phyloP scores from a whole-genome alignment of 2,329 filamentous ascomycete genomes.

The Paradendryphiella salina region DNA sequence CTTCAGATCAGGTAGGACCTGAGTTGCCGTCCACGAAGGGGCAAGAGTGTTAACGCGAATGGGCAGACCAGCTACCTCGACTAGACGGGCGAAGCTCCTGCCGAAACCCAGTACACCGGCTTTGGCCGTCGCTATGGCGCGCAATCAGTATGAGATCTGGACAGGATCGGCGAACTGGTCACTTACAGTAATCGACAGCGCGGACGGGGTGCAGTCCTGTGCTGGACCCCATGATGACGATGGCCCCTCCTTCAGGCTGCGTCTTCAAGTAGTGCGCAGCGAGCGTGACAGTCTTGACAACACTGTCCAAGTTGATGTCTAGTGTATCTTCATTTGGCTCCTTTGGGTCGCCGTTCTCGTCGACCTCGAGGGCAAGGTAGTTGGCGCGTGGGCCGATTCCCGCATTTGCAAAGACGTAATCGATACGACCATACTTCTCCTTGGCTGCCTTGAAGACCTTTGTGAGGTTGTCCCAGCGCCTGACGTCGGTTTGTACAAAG shows the following conservation, averaged over 20 bases:
- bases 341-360: constrained; percentile 55
- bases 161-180: neutral
- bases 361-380: constrained; percentile 54
- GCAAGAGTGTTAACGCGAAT: constrained; percentile 61
- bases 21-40: constrained; percentile 60
- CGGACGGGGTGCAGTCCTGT: constrained; percentile 57
- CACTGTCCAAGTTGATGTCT: constrained; percentile 57
- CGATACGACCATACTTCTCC: constrained; percentile 49
- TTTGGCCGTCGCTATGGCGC: constrained; percentile 53
- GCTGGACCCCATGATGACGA: constrained; percentile 59
- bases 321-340: constrained; percentile 51
- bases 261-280: constrained; percentile 57
- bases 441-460: constrained; percentile 58
- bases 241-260: constrained; percentile 54
- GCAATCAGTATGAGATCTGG: constrained; percentile 2
- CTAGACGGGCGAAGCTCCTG: constrained; percentile 51
- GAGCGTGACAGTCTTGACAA: constrained; percentile 56
- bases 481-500: constrained; percentile 49
- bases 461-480: constrained; percentile 55
- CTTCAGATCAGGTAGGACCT: constrained; percentile 53
- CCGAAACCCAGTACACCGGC: constrained; percentile 60
- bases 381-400: constrained; percentile 55
- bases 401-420: constrained; percentile 60
- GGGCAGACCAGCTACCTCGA: constrained; percentile 47
- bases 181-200: constrained; percentile 56